These are phyloP conservation scores for Sphaerulina musiva DNA, from an alignment of 2,329 filamentous ascomycete species.

Conservation along the genomic window DNA sequence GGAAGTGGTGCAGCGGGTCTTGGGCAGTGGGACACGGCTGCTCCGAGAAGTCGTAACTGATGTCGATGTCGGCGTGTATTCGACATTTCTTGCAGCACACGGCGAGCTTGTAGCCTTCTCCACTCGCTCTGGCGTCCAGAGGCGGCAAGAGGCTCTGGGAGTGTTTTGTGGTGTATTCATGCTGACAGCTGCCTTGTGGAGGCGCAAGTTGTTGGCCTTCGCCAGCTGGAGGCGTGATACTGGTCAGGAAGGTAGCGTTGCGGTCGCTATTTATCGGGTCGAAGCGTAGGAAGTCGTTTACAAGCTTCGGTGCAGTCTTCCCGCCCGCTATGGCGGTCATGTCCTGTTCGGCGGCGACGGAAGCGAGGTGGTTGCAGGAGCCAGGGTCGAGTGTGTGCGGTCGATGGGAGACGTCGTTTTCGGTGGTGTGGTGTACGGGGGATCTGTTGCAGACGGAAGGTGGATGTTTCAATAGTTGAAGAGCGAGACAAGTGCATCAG, in stretches of 20 bases:
- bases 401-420: background rate
- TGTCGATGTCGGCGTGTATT: slow-evolving; percentile 53
- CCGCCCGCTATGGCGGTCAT: slow-evolving; percentile 23
- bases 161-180: slow-evolving; percentile 53
- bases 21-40: slow-evolving; percentile 44
- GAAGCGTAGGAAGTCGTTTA: slow-evolving; percentile 48
- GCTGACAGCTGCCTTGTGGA: slow-evolving; percentile 48
- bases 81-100: slow-evolving; percentile 57
- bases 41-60: slow-evolving; percentile 43
- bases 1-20: slow-evolving; percentile 58
- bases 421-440: background rate
- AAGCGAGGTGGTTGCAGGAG: background rate
- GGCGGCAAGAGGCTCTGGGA: slow-evolving; percentile 48
- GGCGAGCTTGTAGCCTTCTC: slow-evolving; percentile 50
- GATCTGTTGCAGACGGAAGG: background rate
- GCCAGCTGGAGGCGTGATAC: slow-evolving; percentile 50
- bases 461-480: background rate
- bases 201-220: slow-evolving; percentile 31
- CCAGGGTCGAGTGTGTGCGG: background rate
- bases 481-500: too few relatives aligned
- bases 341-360: slow-evolving; percentile 3
- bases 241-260: slow-evolving; percentile 45
- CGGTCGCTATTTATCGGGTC: slow-evolving; percentile 43
- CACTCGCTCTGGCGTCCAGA: slow-evolving; percentile 37
- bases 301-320: slow-evolving; percentile 47